phyloP scores from a whole-genome alignment of 768 basidiomycete species.

The Boletus rex-veris region DNA sequence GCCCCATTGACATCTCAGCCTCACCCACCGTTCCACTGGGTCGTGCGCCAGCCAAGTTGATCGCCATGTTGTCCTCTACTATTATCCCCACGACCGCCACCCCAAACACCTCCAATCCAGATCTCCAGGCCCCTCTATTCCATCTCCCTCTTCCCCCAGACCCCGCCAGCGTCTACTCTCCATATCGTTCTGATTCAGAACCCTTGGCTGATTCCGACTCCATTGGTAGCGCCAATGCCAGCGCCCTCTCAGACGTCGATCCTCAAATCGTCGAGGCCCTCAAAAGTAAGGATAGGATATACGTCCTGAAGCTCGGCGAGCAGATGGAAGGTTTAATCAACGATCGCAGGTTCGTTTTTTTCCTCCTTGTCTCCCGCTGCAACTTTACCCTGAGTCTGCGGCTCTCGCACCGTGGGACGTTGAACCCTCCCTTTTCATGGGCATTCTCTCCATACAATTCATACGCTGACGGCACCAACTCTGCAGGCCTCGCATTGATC shows the following conservation, averaged over 20 bases:
- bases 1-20: constrained; percentile 1
- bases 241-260: constrained; percentile 53
- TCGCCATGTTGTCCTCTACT: constrained; percentile 10
- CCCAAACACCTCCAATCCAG: constrained; percentile 10
- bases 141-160: constrained; percentile 15
- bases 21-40: background rate
- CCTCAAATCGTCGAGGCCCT: constrained; percentile 82
- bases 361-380: background rate
- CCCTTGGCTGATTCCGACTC: constrained; percentile 28
- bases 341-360: constrained; percentile 60
- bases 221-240: constrained; percentile 21
- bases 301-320: constrained; percentile 86
- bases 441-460: background rate
- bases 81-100: constrained; percentile 11
- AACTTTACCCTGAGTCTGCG: too few relatives aligned
- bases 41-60: constrained; percentile 8
- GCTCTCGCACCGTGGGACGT: constrained; percentile 7
- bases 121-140: constrained; percentile 9
- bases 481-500: constrained; percentile 57
- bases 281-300: constrained; percentile 82
- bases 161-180: constrained; percentile 7
- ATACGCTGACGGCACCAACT: constrained; percentile 25
- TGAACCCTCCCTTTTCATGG: background rate
- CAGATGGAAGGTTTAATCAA: constrained; percentile 75
- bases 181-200: constrained; percentile 26